Conservation (phyloP, 2,329 filamentous ascomycete species). For the Colletotrichum sojae region DNA sequence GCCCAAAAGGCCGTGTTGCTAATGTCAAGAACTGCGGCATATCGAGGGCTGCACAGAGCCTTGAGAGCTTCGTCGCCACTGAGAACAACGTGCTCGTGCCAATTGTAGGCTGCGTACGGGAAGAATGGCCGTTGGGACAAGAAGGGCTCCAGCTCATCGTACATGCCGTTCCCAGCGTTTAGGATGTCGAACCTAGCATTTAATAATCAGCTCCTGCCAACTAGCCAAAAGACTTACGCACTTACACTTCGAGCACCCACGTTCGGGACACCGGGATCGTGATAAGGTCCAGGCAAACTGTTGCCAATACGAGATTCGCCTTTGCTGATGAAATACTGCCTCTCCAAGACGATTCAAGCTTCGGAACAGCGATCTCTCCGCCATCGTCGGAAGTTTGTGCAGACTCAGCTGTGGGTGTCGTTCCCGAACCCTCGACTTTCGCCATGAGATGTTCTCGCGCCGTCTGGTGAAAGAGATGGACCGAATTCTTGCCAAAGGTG, state of each 20-base stretch:
- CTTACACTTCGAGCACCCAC: slow-evolving; percentile 6
- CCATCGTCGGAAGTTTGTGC: neutral
- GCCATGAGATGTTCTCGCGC: slow-evolving; percentile 8
- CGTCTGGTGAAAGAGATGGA: slow-evolving; percentile 13
- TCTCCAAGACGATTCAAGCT: neutral
- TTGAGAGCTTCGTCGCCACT: neutral
- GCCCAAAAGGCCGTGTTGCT: neutral
- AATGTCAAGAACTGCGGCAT: slow-evolving; percentile 2
- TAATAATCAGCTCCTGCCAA: too few species aligned
- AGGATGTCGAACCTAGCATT: slow-evolving; percentile 3
- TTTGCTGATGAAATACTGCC: slow-evolving; percentile 1
- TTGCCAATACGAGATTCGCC: slow-evolving; percentile 2
- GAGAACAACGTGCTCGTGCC: slow-evolving; percentile 15
- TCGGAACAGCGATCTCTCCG: neutral
- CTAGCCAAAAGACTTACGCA: neutral
- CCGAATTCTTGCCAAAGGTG: slow-evolving; percentile 13
- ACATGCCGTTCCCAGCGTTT: slow-evolving; percentile 5
- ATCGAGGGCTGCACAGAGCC: neutral
- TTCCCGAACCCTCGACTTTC: neutral
- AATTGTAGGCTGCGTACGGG: slow-evolving; percentile 10
- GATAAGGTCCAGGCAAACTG: neutral
- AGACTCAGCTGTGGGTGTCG: neutral
- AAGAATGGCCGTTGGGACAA: neutral
- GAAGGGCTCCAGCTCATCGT: neutral
- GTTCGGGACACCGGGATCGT: neutral